Evolutionary conservation across 306 rosid species (phyloP).

Genomic region (Macrotyloma uniflorum): DNA sequence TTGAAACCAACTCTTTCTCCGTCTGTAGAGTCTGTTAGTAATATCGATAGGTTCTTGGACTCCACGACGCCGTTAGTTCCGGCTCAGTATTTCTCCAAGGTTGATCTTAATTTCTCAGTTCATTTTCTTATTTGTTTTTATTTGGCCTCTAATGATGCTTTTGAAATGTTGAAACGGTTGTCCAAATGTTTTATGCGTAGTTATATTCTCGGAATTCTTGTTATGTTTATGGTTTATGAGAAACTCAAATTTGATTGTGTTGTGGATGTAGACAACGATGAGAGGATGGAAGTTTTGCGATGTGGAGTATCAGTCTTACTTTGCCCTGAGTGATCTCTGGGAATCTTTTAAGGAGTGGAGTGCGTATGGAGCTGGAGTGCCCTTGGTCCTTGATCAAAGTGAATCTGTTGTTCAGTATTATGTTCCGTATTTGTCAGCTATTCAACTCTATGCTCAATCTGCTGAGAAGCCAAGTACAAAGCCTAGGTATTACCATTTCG

Average conservation of each 20-base stretch:
- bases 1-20: constrained; percentile 43
- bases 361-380: constrained; percentile 94
- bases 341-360: constrained; percentile 92
- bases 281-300: constrained; percentile 82
- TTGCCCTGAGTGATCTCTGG: constrained; percentile 84
- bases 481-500: constrained; percentile 62
- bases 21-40: constrained; percentile 47
- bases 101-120: constrained; percentile 7
- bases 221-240: constrained; percentile 6
- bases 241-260: constrained; percentile 15
- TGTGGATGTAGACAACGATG: constrained; percentile 69
- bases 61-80: constrained; percentile 71
- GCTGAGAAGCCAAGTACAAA: constrained; percentile 52
- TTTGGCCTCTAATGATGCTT: neutral
- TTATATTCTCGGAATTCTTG: neutral
- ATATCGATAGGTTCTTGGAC: constrained; percentile 77
- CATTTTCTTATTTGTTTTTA: neutral
- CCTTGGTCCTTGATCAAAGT: constrained; percentile 65
- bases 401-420: constrained; percentile 87
- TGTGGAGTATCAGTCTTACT: constrained; percentile 80
- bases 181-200: constrained; percentile 11
- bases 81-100: constrained; percentile 86
- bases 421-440: constrained; percentile 92
- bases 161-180: constrained; percentile 18
- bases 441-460: constrained; percentile 75